phyloP scores from a whole-genome alignment of 805 yeast genomes.

The Candida golubevii region DNA sequence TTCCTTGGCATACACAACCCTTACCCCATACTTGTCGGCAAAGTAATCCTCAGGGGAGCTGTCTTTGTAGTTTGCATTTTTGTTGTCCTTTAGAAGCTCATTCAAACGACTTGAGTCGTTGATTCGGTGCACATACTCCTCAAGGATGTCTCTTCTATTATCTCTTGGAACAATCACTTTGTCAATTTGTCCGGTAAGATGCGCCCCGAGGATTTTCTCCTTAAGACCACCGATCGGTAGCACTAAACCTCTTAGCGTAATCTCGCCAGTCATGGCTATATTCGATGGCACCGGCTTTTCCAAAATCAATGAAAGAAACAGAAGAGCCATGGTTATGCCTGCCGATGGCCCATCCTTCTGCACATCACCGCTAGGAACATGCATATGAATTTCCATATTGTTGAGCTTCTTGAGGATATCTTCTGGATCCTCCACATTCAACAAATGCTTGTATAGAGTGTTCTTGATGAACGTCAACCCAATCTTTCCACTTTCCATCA shows the following conservation, averaged over 20 bases:
- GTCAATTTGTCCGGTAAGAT: constrained; percentile 53
- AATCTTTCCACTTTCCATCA: constrained; percentile 76
- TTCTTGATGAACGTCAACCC: constrained; percentile 70
- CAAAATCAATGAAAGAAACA: constrained; percentile 41
- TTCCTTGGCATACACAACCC: constrained; percentile 63
- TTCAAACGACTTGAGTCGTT: constrained; percentile 32
- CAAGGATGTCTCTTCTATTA: constrained; percentile 65
- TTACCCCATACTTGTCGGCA: constrained; percentile 51
- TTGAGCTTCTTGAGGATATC: constrained; percentile 42
- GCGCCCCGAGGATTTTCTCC: constrained; percentile 77
- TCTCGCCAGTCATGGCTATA: constrained; percentile 85
- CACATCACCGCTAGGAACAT: constrained; percentile 47
- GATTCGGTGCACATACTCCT: constrained; percentile 42
- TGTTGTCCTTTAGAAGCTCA: constrained; percentile 35
- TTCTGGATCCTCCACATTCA: constrained; percentile 28
- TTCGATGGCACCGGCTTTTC: constrained; percentile 42
- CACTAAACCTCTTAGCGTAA: constrained; percentile 72
- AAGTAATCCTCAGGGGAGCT: constrained; percentile 50
- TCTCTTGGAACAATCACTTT: constrained; percentile 67
- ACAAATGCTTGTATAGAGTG: constrained; percentile 35
- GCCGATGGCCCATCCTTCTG: constrained; percentile 49
- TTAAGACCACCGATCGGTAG: constrained; percentile 80
- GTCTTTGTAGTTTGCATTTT: constrained; percentile 24
- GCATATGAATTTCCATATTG: constrained; percentile 52
- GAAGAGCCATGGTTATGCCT: constrained; percentile 47